These are phyloP conservation scores for Fusarium goolgardi DNA, from an alignment of 2,329 filamentous ascomycete species.

Conservation along the genomic window DNA sequence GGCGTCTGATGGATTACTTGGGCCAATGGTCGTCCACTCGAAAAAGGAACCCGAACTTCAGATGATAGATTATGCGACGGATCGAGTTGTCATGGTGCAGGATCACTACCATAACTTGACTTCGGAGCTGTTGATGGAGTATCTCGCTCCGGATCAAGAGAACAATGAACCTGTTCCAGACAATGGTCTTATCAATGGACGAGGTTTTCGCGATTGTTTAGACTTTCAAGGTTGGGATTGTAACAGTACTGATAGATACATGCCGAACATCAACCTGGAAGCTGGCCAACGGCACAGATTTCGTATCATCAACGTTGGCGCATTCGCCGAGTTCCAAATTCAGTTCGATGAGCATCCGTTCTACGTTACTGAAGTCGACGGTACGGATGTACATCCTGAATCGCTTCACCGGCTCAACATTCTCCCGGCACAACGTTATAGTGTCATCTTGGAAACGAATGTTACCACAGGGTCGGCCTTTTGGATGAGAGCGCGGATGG, in stretches of 20 bases:
- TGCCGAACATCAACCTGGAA: conserved; percentile 60
- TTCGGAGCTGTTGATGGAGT: conserved; percentile 62
- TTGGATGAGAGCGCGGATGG: conserved; percentile 69
- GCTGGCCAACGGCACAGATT: conserved; percentile 71
- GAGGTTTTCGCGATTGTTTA: conserved; percentile 50
- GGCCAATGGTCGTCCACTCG: conserved; percentile 74
- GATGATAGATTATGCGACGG: conserved; percentile 52
- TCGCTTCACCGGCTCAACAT: conserved; percentile 72
- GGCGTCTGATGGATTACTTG: conserved; percentile 75
- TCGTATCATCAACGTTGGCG: conserved; percentile 76
- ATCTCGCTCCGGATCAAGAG: conserved; percentile 65
- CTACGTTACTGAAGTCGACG: conserved; percentile 76
- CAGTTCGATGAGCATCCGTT: conserved; percentile 75
- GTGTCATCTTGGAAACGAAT: conserved; percentile 71
- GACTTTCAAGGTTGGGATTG: conserved; percentile 58
- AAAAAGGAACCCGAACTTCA: conserved; percentile 54
- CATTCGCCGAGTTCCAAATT: conserved; percentile 78
- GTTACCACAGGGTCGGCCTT: conserved; percentile 65
- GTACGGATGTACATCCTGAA: conserved; percentile 71
- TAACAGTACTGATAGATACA: conserved; percentile 53
- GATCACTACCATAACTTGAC: conserved; percentile 77
- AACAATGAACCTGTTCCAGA: conserved; percentile 75
- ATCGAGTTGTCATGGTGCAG: conserved; percentile 74
- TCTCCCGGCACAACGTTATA: conserved; percentile 77
- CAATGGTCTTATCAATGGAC: conserved; percentile 71